These are phyloP conservation scores for Candida ponderosae DNA, from an alignment of 805 yeast species.

Conservation along the genomic window DNA sequence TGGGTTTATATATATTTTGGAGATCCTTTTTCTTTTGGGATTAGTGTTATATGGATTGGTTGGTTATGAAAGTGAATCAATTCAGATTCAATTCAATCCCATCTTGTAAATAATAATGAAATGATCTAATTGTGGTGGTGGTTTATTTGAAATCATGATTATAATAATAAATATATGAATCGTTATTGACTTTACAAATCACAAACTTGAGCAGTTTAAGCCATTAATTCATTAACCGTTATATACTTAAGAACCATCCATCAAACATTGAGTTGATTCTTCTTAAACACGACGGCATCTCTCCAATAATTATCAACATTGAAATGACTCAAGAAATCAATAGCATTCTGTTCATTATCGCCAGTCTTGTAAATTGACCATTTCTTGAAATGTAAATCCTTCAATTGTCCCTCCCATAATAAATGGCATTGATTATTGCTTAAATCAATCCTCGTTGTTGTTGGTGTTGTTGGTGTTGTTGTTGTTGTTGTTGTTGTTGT, in stretches of 20 bases:
- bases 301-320: conserved; percentile 56
- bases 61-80: too few species aligned
- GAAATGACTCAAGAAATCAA: conserved; percentile 39
- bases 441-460: conserved; percentile 25
- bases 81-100: too few species aligned
- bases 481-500: background rate
- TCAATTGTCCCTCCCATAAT: conserved; percentile 68
- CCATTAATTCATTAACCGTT: too few species aligned
- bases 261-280: background rate
- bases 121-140: too few species aligned
- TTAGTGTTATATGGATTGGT: too few species aligned
- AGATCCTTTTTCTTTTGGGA: too few species aligned
- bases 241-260: background rate
- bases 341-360: conserved; percentile 39
- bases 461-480: background rate
- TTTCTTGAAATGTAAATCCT: conserved; percentile 44
- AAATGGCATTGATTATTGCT: conserved; percentile 36
- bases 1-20: too few species aligned
- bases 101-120: too few species aligned
- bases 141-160: too few species aligned
- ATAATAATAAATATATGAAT: too few species aligned
- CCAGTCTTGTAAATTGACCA: conserved; percentile 61
- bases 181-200: too few species aligned
- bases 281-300: conserved; percentile 18
- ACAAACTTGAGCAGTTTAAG: too few species aligned